A percentile compares a stretch with the other conserved stretches of the same genome.
These are phyloP conservation scores for Lentinula guzmanii DNA, from an alignment of 768 basidiomycete genomes.

Conservation along the genomic window DNA sequence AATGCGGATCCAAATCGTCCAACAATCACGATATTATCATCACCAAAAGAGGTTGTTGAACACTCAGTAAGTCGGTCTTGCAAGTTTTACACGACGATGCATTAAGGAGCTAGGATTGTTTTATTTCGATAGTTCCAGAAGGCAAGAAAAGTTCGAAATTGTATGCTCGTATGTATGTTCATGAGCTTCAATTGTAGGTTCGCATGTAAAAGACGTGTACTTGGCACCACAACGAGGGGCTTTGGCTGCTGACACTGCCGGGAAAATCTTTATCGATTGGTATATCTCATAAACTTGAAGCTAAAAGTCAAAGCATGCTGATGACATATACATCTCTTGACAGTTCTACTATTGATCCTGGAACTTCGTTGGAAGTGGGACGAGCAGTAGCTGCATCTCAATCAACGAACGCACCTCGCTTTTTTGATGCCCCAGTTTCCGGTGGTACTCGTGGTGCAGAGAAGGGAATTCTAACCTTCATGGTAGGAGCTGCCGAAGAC, in stretches of 20 bases:
- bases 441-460: conserved; percentile 35
- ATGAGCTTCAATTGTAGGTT: conserved; percentile 17
- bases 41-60: conserved; percentile 29
- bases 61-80: conserved; percentile 22
- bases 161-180: neutral
- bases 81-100: neutral
- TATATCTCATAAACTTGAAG: conserved; percentile 6
- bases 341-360: conserved; percentile 39
- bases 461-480: conserved; percentile 29
- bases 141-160: conserved; percentile 14
- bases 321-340: neutral
- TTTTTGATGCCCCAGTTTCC: conserved; percentile 37
- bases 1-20: conserved; percentile 13
- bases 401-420: conserved; percentile 14
- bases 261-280: conserved; percentile 38
- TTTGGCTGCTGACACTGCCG: conserved; percentile 27
- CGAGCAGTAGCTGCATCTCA: conserved; percentile 20
- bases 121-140: conserved; percentile 37
- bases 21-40: conserved; percentile 12
- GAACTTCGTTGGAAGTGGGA: conserved; percentile 27
- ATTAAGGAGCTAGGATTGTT: conserved; percentile 22
- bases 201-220: conserved; percentile 33
- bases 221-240: conserved; percentile 25
- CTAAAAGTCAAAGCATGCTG: neutral
- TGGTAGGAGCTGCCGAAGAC: conserved; percentile 29